Base-by-base conservation (phyloP, 371 early-diverging fungal genomes). In the Dichotomocladium elegans region DNA sequence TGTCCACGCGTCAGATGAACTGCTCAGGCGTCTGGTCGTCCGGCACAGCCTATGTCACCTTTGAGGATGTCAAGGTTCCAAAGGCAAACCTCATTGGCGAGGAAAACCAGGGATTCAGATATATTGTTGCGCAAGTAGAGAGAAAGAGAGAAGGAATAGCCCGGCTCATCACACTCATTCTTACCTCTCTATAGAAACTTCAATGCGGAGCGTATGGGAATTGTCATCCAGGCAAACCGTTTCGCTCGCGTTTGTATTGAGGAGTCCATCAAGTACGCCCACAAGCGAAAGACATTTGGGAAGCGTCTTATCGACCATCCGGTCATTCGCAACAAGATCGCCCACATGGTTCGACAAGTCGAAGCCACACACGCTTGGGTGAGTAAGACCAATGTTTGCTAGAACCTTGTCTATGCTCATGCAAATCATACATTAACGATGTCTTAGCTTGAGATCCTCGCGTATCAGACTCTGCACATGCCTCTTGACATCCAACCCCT, bases 351-450 rank as follows among this genome's bases (percentile, higher is more conserved):
- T 9, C 81, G 91, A 42, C 80, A 89, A 70, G 85, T 90, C 43
- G 95, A 94, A 65, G 90, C 93, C 1, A 89, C 90, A 1, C 91
- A 91, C 63, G 79, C 88, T 3, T 94, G 93, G 93, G 75, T 88
- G 63, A n/a, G n/a, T n/a, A n/a, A n/a, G n/a, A n/a, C n/a, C n/a
- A n/a, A n/a, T n/a, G n/a, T n/a, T n/a, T n/a, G n/a, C n/a, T n/a
- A n/a, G n/a, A n/a, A n/a, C n/a, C n/a, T n/a, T n/a, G n/a, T n/a
- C n/a, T n/a, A n/a, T n/a, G n/a, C n/a, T n/a, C n/a, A n/a, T n/a
- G n/a, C n/a, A n/a, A n/a, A n/a, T n/a, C n/a, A n/a, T n/a, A n/a
- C n/a, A n/a, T n/a, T n/a, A n/a, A n/a, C n/a, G n/a, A n/a, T n/a
- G n/a, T n/a, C n/a, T n/a, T n/a, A n/a, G n/a, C n/a, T n/a, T n/a